Evolutionary conservation across 768 basidiomycete species (phyloP).

Genomic region (Leccinellum albellum): DNA sequence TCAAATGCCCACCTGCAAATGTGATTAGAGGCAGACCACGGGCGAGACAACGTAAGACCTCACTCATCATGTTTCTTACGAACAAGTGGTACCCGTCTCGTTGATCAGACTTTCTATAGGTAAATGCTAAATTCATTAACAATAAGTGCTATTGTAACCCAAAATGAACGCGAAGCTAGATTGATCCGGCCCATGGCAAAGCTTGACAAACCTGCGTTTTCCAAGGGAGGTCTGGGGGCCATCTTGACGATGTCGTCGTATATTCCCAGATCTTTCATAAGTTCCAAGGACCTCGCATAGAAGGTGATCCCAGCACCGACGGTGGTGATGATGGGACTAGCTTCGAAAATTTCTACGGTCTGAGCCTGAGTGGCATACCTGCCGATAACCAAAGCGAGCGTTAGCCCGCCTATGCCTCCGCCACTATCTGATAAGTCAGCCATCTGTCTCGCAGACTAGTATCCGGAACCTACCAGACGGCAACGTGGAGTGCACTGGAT

Average conservation of each 20-base stretch:
- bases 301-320: slow-evolving; percentile 46
- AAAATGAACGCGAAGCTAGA: neutral
- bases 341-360: slow-evolving; percentile 42
- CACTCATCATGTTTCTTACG: slow-evolving; percentile 24
- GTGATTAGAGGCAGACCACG: neutral
- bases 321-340: slow-evolving; percentile 36
- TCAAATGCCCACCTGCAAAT: slow-evolving; percentile 25
- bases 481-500: neutral
- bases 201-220: slow-evolving; percentile 16
- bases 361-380: slow-evolving; percentile 18
- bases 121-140: slow-evolving; percentile 11
- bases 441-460: neutral
- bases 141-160: neutral
- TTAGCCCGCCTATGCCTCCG: slow-evolving; percentile 38
- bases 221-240: slow-evolving; percentile 12
- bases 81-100: slow-evolving; percentile 29
- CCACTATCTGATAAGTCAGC: slow-evolving; percentile 18
- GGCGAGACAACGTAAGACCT: neutral
- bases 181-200: neutral
- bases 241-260: slow-evolving; percentile 30
- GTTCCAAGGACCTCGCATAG: slow-evolving; percentile 44
- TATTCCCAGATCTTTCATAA: slow-evolving; percentile 38
- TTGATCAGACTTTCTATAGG: slow-evolving; percentile 35
- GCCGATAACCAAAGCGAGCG: slow-evolving; percentile 29
- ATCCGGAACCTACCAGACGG: neutral